These are phyloP conservation scores for Ogataea saltuana DNA, from an alignment of 805 yeast genomes.

Conservation along the genomic window DNA sequence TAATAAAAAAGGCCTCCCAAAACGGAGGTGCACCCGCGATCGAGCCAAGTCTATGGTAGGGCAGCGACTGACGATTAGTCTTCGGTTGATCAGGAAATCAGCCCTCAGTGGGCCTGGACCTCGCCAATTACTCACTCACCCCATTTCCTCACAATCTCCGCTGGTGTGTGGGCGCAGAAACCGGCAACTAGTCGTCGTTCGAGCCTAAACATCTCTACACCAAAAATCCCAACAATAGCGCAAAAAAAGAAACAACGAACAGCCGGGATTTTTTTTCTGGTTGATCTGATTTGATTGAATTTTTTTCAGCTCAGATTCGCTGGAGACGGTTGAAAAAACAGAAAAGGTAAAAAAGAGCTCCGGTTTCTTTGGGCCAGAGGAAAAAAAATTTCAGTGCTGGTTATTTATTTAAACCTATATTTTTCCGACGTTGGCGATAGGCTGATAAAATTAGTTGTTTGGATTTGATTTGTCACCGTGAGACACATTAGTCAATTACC, in stretches of 20 bases:
- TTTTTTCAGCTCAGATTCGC: constrained; percentile 7
- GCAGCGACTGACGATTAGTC: no score
- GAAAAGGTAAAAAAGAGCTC: constrained; percentile 7
- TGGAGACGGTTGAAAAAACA: constrained; percentile 7
- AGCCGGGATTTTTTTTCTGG: constrained; percentile 1
- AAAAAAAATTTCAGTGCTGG: constrained; percentile 5
- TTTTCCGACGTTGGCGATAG: neutral
- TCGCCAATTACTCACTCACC: no score
- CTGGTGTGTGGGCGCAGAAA: no score
- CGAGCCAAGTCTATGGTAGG: no score
- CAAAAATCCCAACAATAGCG: neutral
- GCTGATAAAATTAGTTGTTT: neutral
- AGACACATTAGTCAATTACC: neutral
- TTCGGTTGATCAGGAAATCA: no score
- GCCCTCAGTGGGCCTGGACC: no score
- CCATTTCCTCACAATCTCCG: no score
- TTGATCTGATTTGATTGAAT: constrained; percentile 10
- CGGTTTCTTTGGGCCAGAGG: constrained; percentile 5
- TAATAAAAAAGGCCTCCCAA: neutral
- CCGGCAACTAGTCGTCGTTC: neutral
- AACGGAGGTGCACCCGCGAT: no score
- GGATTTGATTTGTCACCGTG: neutral
- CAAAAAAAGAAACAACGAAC: neutral
- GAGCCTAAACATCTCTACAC: constrained; percentile 4
- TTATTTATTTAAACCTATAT: constrained; percentile 4